These are phyloP conservation scores for Powellomyces hirtus DNA, from an alignment of 192 early-diverging fungal species.

Conservation along the genomic window DNA sequence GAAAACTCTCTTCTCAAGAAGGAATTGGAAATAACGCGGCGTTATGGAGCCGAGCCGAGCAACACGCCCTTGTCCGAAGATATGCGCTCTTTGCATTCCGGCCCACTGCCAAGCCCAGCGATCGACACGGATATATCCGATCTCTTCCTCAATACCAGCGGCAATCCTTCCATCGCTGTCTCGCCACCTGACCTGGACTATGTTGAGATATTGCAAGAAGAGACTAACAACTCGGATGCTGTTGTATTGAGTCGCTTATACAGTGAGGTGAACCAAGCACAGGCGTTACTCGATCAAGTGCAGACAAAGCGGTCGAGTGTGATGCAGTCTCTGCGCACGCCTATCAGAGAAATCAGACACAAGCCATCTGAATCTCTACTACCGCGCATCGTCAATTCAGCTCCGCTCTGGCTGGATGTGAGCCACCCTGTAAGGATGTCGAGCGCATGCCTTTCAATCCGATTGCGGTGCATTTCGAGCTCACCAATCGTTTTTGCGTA, in stretches of 20 bases:
- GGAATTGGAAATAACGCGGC: neutral
- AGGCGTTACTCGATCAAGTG: conserved; percentile 14
- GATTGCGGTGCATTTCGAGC: neutral
- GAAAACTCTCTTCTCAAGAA: conserved; percentile 14
- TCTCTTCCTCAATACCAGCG: neutral
- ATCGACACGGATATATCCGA: conserved; percentile 6
- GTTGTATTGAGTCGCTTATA: conserved; percentile 9
- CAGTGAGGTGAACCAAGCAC: conserved; percentile 13
- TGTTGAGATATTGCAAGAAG: conserved; percentile 13
- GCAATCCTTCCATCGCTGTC: neutral
- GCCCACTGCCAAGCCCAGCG: conserved; percentile 14
- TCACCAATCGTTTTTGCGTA: neutral
- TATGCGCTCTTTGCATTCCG: neutral
- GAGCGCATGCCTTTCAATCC: neutral
- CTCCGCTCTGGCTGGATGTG: conserved; percentile 3
- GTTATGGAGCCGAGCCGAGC: neutral
- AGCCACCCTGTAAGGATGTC: neutral
- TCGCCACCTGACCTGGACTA: conserved; percentile 27
- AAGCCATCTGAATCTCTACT: neutral
- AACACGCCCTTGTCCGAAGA: conserved; percentile 13
- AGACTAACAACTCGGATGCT: neutral
- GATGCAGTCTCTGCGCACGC: neutral
- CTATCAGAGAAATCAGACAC: neutral
- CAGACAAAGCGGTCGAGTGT: neutral
- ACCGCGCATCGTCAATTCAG: neutral